Evolutionary conservation across 768 basidiomycete species (phyloP), one percentile per base, ranked within the genome.

Genomic region (Mycena pura): DNA sequence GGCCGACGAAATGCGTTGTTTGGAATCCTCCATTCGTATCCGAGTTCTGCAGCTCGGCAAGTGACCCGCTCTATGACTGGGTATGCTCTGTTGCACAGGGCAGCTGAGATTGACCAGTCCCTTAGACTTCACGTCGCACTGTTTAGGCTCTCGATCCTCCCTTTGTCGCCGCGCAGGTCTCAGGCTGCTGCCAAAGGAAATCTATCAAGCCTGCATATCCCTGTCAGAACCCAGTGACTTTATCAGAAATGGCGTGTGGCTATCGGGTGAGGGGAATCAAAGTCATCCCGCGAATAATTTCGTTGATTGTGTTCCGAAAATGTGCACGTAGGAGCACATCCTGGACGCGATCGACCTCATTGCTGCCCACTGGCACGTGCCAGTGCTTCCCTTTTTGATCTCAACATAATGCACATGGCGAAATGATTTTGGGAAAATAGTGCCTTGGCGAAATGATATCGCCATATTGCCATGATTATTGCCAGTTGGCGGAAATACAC

Each of bases 41-140:
- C 83, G 87, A n/a, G 85, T 76, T 1, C 73, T 90, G 4, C 89
- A 91, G 61, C 90, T 90, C 64, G 89, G 89, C 29, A 88, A n/a
- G 88, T 0, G 89, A 90, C 66, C 89, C 89, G 1, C 75, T 90
- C 21, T 91, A 72, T 59, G 89, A 90, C 67, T 55, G 72, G 38
- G 64, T 66, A 40, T 21, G 39, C 14, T 13, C 19, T 8, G 19
- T 47, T 49, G 17, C 22, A 15, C 17, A 24, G 21, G 14, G 2
- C 14, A 41, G 6, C 24, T 41, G 0, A 1, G 0, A 13, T 46
- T 19, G n/a, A 1, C 17, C 5, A 24, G n/a, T n/a, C 46, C n/a
- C n/a, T n/a, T n/a, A n/a, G n/a, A n/a, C n/a, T 21, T 25, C 25
- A 40, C 15, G 8, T 22, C 17, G 10, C 15, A 27, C 24, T 4